Evolutionary conservation across 2,329 filamentous ascomycete genomes (phyloP), one percentile per base, ranked within the genome.

Genomic region (Orbilia brochopaga): DNA sequence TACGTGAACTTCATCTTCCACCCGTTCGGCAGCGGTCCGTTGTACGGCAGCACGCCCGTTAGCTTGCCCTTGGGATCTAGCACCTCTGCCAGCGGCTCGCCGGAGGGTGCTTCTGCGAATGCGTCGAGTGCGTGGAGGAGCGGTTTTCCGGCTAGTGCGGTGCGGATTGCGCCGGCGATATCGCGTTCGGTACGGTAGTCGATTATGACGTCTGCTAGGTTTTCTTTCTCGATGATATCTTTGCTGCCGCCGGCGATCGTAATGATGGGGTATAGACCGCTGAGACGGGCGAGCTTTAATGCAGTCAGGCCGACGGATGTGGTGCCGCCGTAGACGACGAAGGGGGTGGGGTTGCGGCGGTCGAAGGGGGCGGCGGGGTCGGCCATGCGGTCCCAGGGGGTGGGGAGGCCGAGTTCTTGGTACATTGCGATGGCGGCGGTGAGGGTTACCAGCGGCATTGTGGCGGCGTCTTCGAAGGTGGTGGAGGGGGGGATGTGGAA

Each of bases 171-270:
- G 52, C 78, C 76, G 0, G 85, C 80, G 1, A 87, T 83, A 59
- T 85, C 81, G 8, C 85, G 85, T 0, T 80, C 77, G 30, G 58
- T 54, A 27, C 86, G 84, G 78, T 88, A 88, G 79, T 88, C 86
- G 64, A 88, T 77, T 27, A 88, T 79, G 5, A 67, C 51, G 27
- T 73, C 69, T 6, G 61, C 2, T 80, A 77, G 3, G 80, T 80
- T 65, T 1, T 62, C 62, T 30, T 55, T 66, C 32, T 63, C 61
- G 57, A 73, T 70, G 51, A 73, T 32, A 40, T 57, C 70, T 52
- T 60, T 65, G 54, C 70, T 67, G 35, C 58, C 70, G 1, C 70
- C 63, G 6, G 65, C 63, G 46, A 73, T 57, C 10, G 70, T 60
- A 50, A 73, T 67, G 37, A 73, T 66, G 1, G 70, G 70, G 17